Conservation (phyloP, 225 moss, liverwort and hornwort genomes). For the Rhytidiadelphus loreus region DNA sequence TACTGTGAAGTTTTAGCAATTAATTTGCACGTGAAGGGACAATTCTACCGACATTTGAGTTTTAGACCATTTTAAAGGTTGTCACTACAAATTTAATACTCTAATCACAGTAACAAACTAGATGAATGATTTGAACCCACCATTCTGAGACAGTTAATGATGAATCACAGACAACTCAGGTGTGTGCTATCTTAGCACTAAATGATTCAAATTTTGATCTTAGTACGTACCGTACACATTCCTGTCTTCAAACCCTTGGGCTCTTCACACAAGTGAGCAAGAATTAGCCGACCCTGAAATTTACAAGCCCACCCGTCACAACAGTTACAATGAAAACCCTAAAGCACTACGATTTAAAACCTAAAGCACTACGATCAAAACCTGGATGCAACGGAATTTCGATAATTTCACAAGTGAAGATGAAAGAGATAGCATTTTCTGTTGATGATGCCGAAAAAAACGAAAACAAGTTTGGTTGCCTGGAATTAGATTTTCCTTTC, state of each 20-base stretch:
- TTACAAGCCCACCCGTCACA: background rate
- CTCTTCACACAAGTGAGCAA: slow-evolving; percentile 94
- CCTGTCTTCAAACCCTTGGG: slow-evolving; percentile 96
- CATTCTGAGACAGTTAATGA: background rate
- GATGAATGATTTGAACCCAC: background rate
- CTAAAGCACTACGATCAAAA: background rate
- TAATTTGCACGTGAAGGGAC: background rate
- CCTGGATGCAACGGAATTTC: background rate
- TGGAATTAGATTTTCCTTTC: background rate
- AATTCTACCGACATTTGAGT: background rate
- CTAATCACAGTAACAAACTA: background rate
- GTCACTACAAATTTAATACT: background rate
- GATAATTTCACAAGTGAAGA: background rate
- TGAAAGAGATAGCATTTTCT: background rate
- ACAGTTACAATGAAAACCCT: background rate
- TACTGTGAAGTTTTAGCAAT: background rate
- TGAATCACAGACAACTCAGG: background rate
- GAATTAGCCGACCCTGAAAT: slow-evolving; percentile 77
- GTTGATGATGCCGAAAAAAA: no score
- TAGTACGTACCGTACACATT: slow-evolving; percentile 71
- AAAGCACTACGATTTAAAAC: background rate
- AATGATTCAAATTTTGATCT: background rate
- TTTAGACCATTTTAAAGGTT: background rate
- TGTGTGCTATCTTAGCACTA: background rate
- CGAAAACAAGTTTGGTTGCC: background rate